Percentiles rank a stretch among this genome's conserved stretches.
phyloP scores from a whole-genome alignment of 2,329 filamentous ascomycete species.

The Zymoseptoria brevis region DNA sequence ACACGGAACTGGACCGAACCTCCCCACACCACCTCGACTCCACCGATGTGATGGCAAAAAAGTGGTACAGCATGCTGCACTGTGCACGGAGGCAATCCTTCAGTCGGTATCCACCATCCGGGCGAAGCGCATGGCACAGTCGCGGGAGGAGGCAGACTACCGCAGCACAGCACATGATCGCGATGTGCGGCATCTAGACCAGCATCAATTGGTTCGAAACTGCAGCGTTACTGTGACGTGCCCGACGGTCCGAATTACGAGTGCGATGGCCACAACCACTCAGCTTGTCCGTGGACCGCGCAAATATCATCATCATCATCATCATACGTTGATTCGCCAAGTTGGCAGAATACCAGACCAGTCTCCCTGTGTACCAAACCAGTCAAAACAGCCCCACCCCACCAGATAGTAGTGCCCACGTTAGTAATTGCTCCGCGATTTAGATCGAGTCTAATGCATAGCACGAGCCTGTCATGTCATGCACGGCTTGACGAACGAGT shows the following conservation, averaged over 20 bases:
- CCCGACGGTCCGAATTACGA: not conserved
- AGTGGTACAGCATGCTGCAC: not conserved
- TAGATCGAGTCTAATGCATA: not conserved
- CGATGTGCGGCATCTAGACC: not conserved
- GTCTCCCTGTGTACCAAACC: not conserved
- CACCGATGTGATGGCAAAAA: not conserved
- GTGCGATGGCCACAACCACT: not conserved
- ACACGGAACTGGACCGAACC: not conserved
- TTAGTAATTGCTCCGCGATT: conserved; percentile 1
- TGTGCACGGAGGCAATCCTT: not conserved
- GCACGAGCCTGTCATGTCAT: not conserved
- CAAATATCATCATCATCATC: not conserved
- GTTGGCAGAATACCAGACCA: not conserved
- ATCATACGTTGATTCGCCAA: not conserved
- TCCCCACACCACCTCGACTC: not conserved
- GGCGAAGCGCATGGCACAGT: not conserved
- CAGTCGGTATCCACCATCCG: too few species aligned
- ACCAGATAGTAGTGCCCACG: not conserved
- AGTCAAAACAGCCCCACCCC: not conserved
- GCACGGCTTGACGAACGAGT: not conserved
- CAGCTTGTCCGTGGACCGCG: not conserved
- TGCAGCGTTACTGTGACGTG: not conserved
- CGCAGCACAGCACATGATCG: not conserved
- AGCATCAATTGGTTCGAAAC: not conserved
- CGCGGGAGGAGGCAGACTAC: not conserved